A percentile compares a stretch with the other conserved stretches of the same genome.
Evolutionary conservation across 1,284 basidiomycete genomes (phyloP).

Genomic region (Rhizopogon hawkerae): DNA sequence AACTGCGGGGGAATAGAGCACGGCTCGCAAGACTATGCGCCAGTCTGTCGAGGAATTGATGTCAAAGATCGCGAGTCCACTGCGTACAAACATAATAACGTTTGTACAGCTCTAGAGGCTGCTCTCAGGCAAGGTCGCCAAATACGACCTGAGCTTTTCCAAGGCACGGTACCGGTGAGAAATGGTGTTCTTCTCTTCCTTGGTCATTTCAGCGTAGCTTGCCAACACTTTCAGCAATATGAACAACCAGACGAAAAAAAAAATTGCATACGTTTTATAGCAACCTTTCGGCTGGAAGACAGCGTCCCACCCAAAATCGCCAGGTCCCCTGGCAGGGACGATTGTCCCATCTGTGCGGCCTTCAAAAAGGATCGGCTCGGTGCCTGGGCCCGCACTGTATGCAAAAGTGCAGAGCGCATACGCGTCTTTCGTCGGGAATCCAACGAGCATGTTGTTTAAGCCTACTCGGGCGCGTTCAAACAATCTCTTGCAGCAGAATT

Average conservation of each 20-base stretch:
- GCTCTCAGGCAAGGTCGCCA: slow-evolving; percentile 26
- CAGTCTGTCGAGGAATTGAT: too few relatives aligned
- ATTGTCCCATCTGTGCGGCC: slow-evolving; percentile 84
- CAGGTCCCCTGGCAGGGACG: slow-evolving; percentile 76
- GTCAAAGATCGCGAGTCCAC: too few relatives aligned
- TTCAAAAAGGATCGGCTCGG: slow-evolving; percentile 84
- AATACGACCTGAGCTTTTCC: slow-evolving; percentile 67
- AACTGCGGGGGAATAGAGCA: too few relatives aligned
- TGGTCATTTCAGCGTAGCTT: slow-evolving; percentile 93
- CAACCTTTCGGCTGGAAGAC: slow-evolving; percentile 76
- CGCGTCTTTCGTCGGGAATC: slow-evolving; percentile 77
- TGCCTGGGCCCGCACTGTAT: slow-evolving; percentile 77
- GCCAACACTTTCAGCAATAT: slow-evolving; percentile 8
- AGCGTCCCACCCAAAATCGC: slow-evolving; percentile 85
- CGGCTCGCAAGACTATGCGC: too few relatives aligned
- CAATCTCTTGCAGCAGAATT: neutral
- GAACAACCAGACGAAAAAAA: neutral
- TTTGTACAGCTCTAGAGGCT: neutral
- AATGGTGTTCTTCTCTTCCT: slow-evolving; percentile 78
- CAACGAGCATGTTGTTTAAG: slow-evolving; percentile 78
- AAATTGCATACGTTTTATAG: slow-evolving; percentile 54
- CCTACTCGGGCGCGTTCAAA: slow-evolving; percentile 35
- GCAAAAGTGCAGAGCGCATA: slow-evolving; percentile 95
- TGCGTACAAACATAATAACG: neutral
- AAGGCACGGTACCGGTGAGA: slow-evolving; percentile 89